Base-by-base conservation (phyloP, 2,329 filamentous ascomycete species). In the Fusarium sp. region DNA sequence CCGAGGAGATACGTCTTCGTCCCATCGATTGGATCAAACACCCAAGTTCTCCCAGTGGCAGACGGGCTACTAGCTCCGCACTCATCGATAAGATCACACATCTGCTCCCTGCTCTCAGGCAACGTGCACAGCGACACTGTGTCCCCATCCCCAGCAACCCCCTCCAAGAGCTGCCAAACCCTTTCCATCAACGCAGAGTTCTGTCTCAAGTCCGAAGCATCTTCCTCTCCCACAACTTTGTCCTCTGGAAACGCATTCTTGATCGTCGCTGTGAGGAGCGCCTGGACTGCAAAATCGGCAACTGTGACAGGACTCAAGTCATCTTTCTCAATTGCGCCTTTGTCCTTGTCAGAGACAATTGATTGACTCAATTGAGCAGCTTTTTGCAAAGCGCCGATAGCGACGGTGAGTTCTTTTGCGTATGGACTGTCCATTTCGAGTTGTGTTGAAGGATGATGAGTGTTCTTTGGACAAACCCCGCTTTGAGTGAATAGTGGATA, bases 11-110 rank as follows among this genome's bases (percentile, higher is more conserved):
- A 90, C 2, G 87, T 89, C 80, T 87, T 86, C 5, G 89, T 90
- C 13, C 89, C 89, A 71, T 90, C 89, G 36, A 90, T 90, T 1
- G 89, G 89, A 74, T 90, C 89, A 74, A 90, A 89, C 1, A 90
- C 84, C 88, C 89, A 90, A 14, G 85, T 84, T 20, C 88, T 79
- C 13, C 84, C 85, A 5, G 77, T 73, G 14, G 71, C 77, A 12
- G 77, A 80, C 9, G 83, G 85, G 22, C 78, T 78, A 30, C 83
- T 83, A 26, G 81, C 73, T 36, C 86, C 85, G 67, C 88, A 89
- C 72, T 83, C 83, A 78, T 90, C 88, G 50, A 90, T 86, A 68
- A 88, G 80, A 57, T 85, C 83, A 76, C 87, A 89, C 79, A 89
- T 84, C 34, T 85, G 79, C 66, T 86, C 85, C 15, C 79, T 81